Evolutionary conservation across 371 early-diverging fungal genomes (phyloP).

Genomic region (Zopfochytrium polystomum): DNA sequence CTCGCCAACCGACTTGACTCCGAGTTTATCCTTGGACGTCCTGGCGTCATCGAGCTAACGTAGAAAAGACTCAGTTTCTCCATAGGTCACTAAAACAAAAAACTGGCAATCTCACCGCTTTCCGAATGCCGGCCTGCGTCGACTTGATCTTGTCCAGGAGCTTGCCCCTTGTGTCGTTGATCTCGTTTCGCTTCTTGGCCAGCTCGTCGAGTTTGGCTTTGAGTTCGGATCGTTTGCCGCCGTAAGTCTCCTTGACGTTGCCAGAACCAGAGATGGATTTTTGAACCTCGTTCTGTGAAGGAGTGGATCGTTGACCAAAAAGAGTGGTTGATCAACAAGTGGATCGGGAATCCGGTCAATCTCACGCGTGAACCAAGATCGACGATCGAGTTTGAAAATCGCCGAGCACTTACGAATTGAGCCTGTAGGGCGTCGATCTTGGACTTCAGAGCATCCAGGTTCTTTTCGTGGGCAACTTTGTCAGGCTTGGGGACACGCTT

Average conservation of each 20-base stretch:
- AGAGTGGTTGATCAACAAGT: neutral
- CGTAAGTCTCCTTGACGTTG: conserved; percentile 51
- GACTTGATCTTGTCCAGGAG: conserved; percentile 62
- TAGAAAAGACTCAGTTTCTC: conserved; percentile 18
- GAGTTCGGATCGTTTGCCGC: conserved; percentile 37
- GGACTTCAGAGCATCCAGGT: conserved; percentile 49
- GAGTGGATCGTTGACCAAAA: neutral
- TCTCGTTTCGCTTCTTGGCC: conserved; percentile 54
- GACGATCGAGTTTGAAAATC: neutral
- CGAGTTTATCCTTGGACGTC: conserved; percentile 70
- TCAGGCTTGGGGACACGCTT: too few species aligned
- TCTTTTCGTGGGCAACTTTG: too few species aligned
- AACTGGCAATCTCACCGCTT: conserved; percentile 56
- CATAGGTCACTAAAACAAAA: conserved; percentile 1
- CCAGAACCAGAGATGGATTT: conserved; percentile 49
- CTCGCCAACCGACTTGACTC: conserved; percentile 73
- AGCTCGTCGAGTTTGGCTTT: conserved; percentile 61
- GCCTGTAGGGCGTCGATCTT: conserved; percentile 58
- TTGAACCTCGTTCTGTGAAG: conserved; percentile 38
- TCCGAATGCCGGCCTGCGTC: conserved; percentile 67
- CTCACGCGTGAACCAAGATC: neutral
- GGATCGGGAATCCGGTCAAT: neutral
- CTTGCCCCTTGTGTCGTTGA: conserved; percentile 37
- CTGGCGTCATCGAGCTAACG: conserved; percentile 66
- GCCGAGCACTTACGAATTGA: conserved; percentile 48